Evolutionary conservation across 805 yeast genomes (phyloP).

Genomic region (Maudiozyma bulderi): DNA sequence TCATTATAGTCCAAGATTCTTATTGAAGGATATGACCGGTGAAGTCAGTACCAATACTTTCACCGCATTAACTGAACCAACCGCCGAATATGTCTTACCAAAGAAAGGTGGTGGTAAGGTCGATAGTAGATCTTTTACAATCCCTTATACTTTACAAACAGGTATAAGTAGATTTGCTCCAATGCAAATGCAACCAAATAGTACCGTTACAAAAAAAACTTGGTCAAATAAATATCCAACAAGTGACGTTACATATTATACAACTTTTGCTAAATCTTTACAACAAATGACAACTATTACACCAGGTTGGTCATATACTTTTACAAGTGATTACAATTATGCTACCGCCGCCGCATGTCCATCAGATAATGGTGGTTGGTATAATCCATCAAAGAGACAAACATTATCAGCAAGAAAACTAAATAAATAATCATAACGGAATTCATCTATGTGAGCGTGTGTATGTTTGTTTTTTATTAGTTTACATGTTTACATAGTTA

Average conservation of each 20-base stretch:
- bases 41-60: slow-evolving; percentile 39
- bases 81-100: slow-evolving; percentile 27
- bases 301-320: slow-evolving; percentile 73
- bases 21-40: slow-evolving; percentile 66
- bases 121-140: slow-evolving; percentile 44
- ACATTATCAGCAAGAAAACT: slow-evolving; percentile 24
- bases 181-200: slow-evolving; percentile 83
- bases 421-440: slow-evolving; percentile 5
- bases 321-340: slow-evolving; percentile 51
- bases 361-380: slow-evolving; percentile 47
- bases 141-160: slow-evolving; percentile 71
- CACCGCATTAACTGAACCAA: slow-evolving; percentile 36
- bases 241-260: slow-evolving; percentile 53
- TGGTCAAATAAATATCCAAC: slow-evolving; percentile 64
- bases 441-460: neutral
- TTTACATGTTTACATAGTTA: neutral
- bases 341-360: slow-evolving; percentile 70
- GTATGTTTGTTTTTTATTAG: neutral
- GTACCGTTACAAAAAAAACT: slow-evolving; percentile 52
- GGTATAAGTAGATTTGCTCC: slow-evolving; percentile 80
- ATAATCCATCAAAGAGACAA: slow-evolving; percentile 50
- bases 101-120: slow-evolving; percentile 32
- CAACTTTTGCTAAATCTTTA: slow-evolving; percentile 31
- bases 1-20: slow-evolving; percentile 61
- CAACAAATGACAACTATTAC: slow-evolving; percentile 58